Evolutionary conservation across 371 early-diverging fungal genomes (phyloP).

Genomic region (Rhizopus microsporus): DNA sequence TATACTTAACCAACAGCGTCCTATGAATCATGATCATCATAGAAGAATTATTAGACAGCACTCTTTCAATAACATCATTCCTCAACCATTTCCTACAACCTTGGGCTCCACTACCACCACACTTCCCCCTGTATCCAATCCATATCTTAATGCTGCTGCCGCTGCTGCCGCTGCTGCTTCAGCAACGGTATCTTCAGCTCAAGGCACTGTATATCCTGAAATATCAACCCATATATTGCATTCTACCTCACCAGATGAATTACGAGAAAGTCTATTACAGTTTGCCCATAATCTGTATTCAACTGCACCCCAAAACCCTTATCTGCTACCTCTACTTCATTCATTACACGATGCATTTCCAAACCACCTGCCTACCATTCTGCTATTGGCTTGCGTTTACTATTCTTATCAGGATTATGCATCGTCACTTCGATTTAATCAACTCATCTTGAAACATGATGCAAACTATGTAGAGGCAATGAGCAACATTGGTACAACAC

Average conservation of each 20-base stretch:
- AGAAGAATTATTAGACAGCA: conserved; percentile 17
- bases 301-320: conserved; percentile 55
- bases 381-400: conserved; percentile 86
- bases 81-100: conserved; percentile 10
- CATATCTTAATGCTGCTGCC: conserved; percentile 37
- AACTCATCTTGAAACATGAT: conserved; percentile 77
- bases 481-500: conserved; percentile 90
- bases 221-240: conserved; percentile 8
- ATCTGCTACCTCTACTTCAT: conserved; percentile 60
- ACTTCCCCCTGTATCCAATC: conserved; percentile 17
- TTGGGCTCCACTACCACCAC: conserved; percentile 9
- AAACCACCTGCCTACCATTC: conserved; percentile 77
- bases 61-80: conserved; percentile 13
- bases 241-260: conserved; percentile 35
- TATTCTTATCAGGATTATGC: conserved; percentile 76
- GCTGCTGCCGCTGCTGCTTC: conserved; percentile 32
- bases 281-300: conserved; percentile 71
- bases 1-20: conserved; percentile 22
- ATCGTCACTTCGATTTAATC: conserved; percentile 78
- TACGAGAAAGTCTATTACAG: conserved; percentile 65
- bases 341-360: conserved; percentile 65
- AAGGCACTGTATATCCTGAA: conserved; percentile 2
- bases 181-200: conserved; percentile 26
- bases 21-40: conserved; percentile 1
- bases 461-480: conserved; percentile 89